phyloP scores from a whole-genome alignment of 148 eudicot species.

The Rhododendron kiyosumense region DNA sequence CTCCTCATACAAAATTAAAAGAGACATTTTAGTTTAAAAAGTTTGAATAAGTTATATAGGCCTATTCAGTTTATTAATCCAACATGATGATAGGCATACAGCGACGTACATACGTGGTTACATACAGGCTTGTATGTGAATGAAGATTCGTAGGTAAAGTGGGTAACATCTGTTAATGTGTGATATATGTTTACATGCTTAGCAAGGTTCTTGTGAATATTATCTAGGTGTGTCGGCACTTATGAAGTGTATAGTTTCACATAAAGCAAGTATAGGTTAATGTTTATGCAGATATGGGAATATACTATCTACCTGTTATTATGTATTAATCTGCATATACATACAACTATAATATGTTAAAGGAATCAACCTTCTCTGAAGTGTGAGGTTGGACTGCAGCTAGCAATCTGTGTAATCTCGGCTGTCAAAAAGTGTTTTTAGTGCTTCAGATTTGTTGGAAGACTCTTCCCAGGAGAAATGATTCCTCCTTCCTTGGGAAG shows the following conservation, averaged over 20 bases:
- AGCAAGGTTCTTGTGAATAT: neutral
- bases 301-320: neutral
- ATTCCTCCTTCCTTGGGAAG: neutral
- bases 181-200: neutral
- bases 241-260: neutral
- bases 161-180: neutral
- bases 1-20: neutral
- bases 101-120: neutral
- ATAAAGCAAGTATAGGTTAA: neutral
- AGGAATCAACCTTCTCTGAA: neutral
- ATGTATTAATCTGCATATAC: neutral
- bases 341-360: neutral
- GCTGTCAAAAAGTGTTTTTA: neutral
- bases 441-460: neutral
- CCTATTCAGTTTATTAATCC: neutral
- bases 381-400: neutral
- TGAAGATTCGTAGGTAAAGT: neutral
- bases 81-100: neutral
- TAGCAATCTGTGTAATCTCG: neutral
- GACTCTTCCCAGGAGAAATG: neutral
- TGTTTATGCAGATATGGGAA: neutral
- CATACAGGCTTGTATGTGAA: neutral
- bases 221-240: neutral
- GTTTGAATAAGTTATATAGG: neutral
- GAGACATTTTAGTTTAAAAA: neutral